Conservation (phyloP, 768 basidiomycete genomes). For the Scleroderma citrinum region DNA sequence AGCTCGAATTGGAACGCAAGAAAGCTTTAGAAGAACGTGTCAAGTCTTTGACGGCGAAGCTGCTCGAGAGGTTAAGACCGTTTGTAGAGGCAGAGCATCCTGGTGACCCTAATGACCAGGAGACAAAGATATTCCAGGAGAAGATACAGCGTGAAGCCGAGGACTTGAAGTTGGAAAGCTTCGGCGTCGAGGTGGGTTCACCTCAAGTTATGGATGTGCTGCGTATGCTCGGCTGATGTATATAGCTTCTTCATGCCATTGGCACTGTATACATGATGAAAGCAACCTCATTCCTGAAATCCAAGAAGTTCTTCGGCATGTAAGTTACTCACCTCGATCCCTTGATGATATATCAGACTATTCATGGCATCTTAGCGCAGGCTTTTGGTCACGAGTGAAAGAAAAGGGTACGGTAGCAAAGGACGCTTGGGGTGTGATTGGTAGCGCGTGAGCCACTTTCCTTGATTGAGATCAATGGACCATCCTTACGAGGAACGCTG, state of each 20-base stretch:
- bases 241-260: slow-evolving; percentile 81
- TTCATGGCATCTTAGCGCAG: slow-evolving; percentile 45
- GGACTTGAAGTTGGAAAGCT: slow-evolving; percentile 94
- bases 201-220: not conserved
- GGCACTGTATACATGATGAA: slow-evolving; percentile 92
- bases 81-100: slow-evolving; percentile 88
- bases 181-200: slow-evolving; percentile 81
- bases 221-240: not conserved
- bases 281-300: slow-evolving; percentile 86
- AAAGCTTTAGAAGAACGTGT: slow-evolving; percentile 79
- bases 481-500: slow-evolving; percentile 59
- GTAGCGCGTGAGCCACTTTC: slow-evolving; percentile 74
- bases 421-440: slow-evolving; percentile 95
- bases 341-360: not conserved
- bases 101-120: slow-evolving; percentile 73
- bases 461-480: slow-evolving; percentile 25
- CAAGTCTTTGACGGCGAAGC: slow-evolving; percentile 65
- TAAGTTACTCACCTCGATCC: slow-evolving; percentile 35
- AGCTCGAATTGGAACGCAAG: slow-evolving; percentile 74
- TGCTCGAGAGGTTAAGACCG: slow-evolving; percentile 79
- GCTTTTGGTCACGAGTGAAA: slow-evolving; percentile 90
- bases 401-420: slow-evolving; percentile 92
- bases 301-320: slow-evolving; percentile 87
- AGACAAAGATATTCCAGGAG: slow-evolving; percentile 72
- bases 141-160: slow-evolving; percentile 82